Base-by-base conservation (phyloP, 2,329 filamentous ascomycete genomes). In the Rutstroemia sydowiana region DNA sequence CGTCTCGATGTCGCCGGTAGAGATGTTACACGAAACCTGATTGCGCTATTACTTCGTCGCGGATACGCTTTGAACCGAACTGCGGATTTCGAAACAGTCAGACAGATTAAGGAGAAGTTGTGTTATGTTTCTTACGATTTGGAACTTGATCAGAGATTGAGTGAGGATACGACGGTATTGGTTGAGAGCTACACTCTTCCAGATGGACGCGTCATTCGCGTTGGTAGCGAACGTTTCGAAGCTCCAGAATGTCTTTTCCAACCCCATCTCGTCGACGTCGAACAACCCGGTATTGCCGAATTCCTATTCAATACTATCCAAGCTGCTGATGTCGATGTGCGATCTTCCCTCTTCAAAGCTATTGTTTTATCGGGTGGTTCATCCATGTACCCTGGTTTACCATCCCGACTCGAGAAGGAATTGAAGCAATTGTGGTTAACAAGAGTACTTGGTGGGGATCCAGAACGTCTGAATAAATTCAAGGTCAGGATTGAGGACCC, bases 231-330 rank as follows among this genome's bases (percentile, higher is more conserved):
- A 73, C 85, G 93, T 39, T 98, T 98, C 71, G 93, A 98, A 73
- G 93, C 93, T 1, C 91, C 93, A 53, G 93, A 98, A 71, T 98
- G 93, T 70, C 78, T 98, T 48, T 98, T 98, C 82, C 93, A 98
- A 73, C 93, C 93, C 40, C 93, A 98, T 70, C 79, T 98, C 37
- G 92, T 98, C 44, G 93, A 98, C 68, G 95, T 93, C 64, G 93
- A 98, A 67, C 92, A 97, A 67, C 91, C 91, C 1, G 93, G 93
- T 55, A 93, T 98, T 56, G 92, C 89, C 63, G 93, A 98, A 68
- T 91, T 97, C 71, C 77, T 98, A 36, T 98, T 98, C 81, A 96
- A 98, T 75, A 98, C 92, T 18, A 98, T 98, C 66, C 93, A 97
- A 72, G 76, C 87, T 7, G 91, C 93, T 56, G 93, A 97, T 63